Base-by-base conservation (phyloP, 2,329 filamentous ascomycete genomes). In the Eutypella sp. region DNA sequence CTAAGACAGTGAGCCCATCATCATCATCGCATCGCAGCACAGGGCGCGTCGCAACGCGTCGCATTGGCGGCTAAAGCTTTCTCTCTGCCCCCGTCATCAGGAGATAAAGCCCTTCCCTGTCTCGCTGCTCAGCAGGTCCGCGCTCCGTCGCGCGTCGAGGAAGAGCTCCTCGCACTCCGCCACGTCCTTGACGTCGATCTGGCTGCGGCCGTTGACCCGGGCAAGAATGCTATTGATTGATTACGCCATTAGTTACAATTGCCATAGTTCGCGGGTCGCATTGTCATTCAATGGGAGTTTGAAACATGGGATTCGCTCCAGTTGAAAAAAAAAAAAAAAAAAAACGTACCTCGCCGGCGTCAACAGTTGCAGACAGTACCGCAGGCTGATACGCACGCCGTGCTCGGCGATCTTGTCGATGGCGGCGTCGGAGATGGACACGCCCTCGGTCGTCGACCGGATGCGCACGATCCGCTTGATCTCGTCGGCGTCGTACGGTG, bases 291-390 rank as follows among this genome's bases (percentile, higher is more conserved):
- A n/a, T n/a, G n/a, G n/a, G n/a, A n/a, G n/a, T n/a, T n/a, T n/a
- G n/a, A n/a, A n/a, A n/a, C n/a, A n/a, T n/a, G n/a, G n/a, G n/a
- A n/a, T n/a, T n/a, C n/a, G n/a, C n/a, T n/a, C n/a, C n/a, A n/a
- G n/a, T n/a, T n/a, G n/a, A n/a, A n/a, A n/a, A n/a, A n/a, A n/a
- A n/a, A n/a, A n/a, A n/a, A 47, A 4, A 25, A 22, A 27, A 9
- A n/a, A 18, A 22, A 66, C 74, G 62, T 69, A 82, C 78, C 79
- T 92, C 43, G 90, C 85, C 2, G 91, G 91, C 22, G 90, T 88
- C 57, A 99, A 75, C 56, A 99, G 72, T 71, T 97, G 93, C 64
- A 99, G 73, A 56, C 91, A 92, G 71, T 99, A 99, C 56, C 93
- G 77, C 69, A 99, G 69, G 65, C 88, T 95, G 62, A 96, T 90